Base-by-base conservation (phyloP, 306 rosid species). In the Sindora glabra region DNA sequence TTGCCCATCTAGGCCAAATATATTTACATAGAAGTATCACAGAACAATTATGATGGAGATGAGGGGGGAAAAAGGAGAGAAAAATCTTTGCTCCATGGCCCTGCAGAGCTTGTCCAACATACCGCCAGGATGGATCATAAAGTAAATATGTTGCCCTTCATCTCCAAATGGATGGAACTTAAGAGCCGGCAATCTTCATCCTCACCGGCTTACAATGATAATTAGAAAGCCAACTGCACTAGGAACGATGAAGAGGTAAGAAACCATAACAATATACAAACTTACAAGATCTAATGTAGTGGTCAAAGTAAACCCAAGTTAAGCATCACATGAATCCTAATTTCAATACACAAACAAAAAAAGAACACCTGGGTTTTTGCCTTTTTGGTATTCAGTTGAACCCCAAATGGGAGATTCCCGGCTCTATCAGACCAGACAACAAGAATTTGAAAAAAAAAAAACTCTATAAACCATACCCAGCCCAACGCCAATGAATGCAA, bases 21-120 rank as follows among this genome's bases (percentile, higher is more conserved):
- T 77, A 86, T 82, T 73, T 81, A 83, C 81, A 83, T 52, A 77
- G 29, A 21, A n/a, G n/a, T 67, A 69, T 47, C 13, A 69, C 17
- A 65, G 77, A 60, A 59, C 46, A 59, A 69, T 50, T 70, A 52
- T 23, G 14, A 6, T 11, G 22, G 48, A 9, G 66, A 60, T 44
- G 23, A 38, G 13, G 12, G 42, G n/a, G 44, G 52, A 68, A 47
- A 53, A 55, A 15, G 15, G 6, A 33, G 29, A 49, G n/a, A 67
- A n/a, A 66, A 46, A 65, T 62, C 67, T 72, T 73, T 46, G 75
- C 63, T 57, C 56, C 54, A 26, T 10, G 64, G 27, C 57, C 74
- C 66, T 45, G 33, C 48, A 48, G 49, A 45, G 39, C 56, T 65
- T 42, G 67, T 74, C 64, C 49, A 42, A 42, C 3, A 32, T 45